Percentiles rank a stretch among this genome's conserved stretches.
These are phyloP conservation scores for Cairneyella variabilis DNA, from an alignment of 495 filamentous ascomycete species.

Conservation along the genomic window DNA sequence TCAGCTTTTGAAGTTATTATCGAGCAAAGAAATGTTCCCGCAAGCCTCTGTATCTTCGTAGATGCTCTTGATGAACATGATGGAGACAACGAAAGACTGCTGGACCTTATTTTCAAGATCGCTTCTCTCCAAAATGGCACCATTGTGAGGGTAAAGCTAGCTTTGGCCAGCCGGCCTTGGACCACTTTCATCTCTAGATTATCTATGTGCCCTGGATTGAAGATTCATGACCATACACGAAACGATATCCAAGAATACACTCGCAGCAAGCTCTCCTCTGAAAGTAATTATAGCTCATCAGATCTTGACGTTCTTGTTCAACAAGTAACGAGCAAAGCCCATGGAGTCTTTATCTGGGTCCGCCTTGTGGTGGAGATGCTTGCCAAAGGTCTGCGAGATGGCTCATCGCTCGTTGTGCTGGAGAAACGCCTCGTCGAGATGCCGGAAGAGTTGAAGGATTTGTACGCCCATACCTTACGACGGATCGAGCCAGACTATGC, in stretches of 20 bases:
- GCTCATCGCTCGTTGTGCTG: slow-evolving; percentile 26
- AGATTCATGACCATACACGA: slow-evolving; percentile 30
- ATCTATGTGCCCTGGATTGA: slow-evolving; percentile 10
- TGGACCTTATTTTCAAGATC: not conserved
- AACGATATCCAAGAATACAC: slow-evolving; percentile 27
- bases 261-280: not conserved
- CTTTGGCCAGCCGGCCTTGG: slow-evolving; percentile 4
- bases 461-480: slow-evolving; percentile 27
- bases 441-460: slow-evolving; percentile 27
- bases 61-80: slow-evolving; percentile 2
- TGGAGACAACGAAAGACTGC: not conserved
- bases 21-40: not conserved
- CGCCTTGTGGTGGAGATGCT: slow-evolving; percentile 30
- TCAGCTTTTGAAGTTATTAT: not conserved
- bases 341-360: slow-evolving; percentile 42
- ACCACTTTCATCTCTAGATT: slow-evolving; percentile 5
- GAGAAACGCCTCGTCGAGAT: slow-evolving; percentile 21
- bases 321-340: slow-evolving; percentile 24
- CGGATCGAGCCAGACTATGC: not conserved
- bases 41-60: not conserved
- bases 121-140: not conserved
- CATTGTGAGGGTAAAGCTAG: not conserved
- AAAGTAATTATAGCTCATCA: not conserved
- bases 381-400: slow-evolving; percentile 28
- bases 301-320: slow-evolving; percentile 1